A percentile compares a stretch with the other conserved stretches of the same genome.
Conservation (phyloP, 2,329 filamentous ascomycete species). For the Exophiala aquamarina region DNA sequence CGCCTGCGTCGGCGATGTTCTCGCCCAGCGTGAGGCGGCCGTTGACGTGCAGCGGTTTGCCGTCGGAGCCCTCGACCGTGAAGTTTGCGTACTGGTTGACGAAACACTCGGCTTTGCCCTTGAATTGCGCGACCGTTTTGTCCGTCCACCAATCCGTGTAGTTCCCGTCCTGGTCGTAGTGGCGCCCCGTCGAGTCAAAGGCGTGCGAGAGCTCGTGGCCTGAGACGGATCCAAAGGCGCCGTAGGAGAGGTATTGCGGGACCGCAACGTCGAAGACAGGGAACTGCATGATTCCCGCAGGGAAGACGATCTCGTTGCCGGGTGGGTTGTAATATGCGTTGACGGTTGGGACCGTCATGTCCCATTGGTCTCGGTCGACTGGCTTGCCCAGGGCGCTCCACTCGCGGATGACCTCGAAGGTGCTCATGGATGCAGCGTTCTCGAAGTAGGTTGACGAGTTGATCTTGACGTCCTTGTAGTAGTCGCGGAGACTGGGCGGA, state of each 20-base stretch:
- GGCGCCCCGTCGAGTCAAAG: slow-evolving; percentile 65
- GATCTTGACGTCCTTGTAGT: slow-evolving; percentile 57
- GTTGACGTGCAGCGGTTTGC: slow-evolving; percentile 58
- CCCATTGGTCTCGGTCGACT: slow-evolving; percentile 60
- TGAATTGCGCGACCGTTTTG: slow-evolving; percentile 58
- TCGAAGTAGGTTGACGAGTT: slow-evolving; percentile 55
- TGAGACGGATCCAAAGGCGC: slow-evolving; percentile 66
- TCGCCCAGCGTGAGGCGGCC: slow-evolving; percentile 65
- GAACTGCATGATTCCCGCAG: slow-evolving; percentile 68
- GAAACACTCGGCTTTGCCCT: slow-evolving; percentile 63
- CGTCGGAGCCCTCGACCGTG: slow-evolving; percentile 57
- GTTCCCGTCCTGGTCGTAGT: slow-evolving; percentile 65
- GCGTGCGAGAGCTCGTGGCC: slow-evolving; percentile 71
- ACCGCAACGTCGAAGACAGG: slow-evolving; percentile 64
- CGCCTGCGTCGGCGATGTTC: slow-evolving; percentile 71
- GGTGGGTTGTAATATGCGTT: slow-evolving; percentile 65
- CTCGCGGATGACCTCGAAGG: slow-evolving; percentile 47
- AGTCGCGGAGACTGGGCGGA: slow-evolving; percentile 54
- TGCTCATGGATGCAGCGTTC: slow-evolving; percentile 55
- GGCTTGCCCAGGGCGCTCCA: slow-evolving; percentile 63
- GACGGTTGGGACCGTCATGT: slow-evolving; percentile 60
- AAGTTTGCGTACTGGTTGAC: slow-evolving; percentile 66
- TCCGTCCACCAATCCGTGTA: slow-evolving; percentile 68
- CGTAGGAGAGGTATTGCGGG: slow-evolving; percentile 66
- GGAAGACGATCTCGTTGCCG: slow-evolving; percentile 69